phyloP scores from a whole-genome alignment of 139 green algal species.

The Microglena sp. region DNA sequence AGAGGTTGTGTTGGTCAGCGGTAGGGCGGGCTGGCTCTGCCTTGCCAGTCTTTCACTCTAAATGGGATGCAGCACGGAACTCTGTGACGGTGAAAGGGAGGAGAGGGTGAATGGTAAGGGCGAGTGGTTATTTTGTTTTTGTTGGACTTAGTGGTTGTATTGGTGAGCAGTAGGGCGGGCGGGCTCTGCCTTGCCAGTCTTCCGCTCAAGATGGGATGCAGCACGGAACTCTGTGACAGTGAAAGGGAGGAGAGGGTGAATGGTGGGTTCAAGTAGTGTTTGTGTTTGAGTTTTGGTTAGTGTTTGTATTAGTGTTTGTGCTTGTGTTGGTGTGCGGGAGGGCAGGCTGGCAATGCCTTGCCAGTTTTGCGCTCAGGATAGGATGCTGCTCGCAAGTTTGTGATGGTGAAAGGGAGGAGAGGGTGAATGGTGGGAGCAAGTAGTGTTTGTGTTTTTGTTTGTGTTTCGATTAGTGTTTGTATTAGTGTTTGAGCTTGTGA shows the following conservation, averaged over 20 bases:
- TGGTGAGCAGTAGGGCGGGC: no score
- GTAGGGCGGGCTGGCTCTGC: conserved; percentile 37
- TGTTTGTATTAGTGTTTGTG: background rate
- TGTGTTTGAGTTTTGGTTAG: background rate
- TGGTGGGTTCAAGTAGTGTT: background rate
- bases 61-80: conserved; percentile 25
- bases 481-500: no score
- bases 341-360: conserved; percentile 31
- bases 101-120: background rate
- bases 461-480: no score
- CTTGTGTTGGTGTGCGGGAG: conserved; percentile 39
- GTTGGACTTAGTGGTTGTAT: no score
- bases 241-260: background rate
- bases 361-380: conserved; percentile 35
- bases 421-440: background rate
- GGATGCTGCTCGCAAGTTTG: conserved; percentile 36
- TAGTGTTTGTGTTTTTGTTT: no score
- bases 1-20: conserved; percentile 27
- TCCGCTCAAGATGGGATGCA: background rate
- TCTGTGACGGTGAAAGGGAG: conserved; percentile 24
- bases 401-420: background rate
- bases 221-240: background rate
- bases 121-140: no score
- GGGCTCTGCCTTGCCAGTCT: background rate
- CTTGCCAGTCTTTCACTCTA: conserved; percentile 38